phyloP scores from a whole-genome alignment of 2,329 filamentous ascomycete species.

The Talaromyces sp. region DNA sequence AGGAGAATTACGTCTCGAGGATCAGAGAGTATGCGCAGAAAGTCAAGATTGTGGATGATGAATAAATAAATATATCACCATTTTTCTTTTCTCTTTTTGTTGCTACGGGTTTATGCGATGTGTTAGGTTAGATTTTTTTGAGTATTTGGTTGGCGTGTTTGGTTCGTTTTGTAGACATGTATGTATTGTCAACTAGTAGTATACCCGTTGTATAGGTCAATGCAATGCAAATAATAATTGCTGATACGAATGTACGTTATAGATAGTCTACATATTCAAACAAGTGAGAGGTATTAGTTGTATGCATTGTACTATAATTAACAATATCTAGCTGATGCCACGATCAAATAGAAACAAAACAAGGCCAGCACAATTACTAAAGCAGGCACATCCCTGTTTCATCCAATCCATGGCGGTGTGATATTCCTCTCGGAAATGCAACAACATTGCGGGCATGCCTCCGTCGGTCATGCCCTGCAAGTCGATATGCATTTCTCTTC shows the following conservation, averaged over 20 bases:
- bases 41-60: constrained; percentile 73
- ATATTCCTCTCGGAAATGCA: neutral
- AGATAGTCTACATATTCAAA: neutral
- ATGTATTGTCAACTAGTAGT: neutral
- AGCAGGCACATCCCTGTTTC: neutral
- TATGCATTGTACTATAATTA: constrained; percentile 15
- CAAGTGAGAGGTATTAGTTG: neutral
- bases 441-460: neutral
- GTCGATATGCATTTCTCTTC: neutral
- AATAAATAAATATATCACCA: neutral
- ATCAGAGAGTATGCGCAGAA: constrained; percentile 78
- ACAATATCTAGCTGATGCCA: constrained; percentile 1
- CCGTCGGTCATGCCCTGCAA: neutral
- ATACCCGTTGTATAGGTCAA: neutral
- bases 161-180: neutral
- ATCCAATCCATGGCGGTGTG: neutral
- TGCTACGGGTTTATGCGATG: neutral
- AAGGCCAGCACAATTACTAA: neutral
- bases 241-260: neutral
- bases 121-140: neutral
- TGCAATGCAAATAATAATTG: neutral
- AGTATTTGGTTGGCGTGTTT: neutral
- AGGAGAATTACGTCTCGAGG: constrained; percentile 71
- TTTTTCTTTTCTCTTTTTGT: neutral
- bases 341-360: neutral